Evolutionary conservation across 495 filamentous ascomycete genomes (phyloP), one percentile per base, ranked within the genome.

Genomic region (Talaromyces adpressus): DNA sequence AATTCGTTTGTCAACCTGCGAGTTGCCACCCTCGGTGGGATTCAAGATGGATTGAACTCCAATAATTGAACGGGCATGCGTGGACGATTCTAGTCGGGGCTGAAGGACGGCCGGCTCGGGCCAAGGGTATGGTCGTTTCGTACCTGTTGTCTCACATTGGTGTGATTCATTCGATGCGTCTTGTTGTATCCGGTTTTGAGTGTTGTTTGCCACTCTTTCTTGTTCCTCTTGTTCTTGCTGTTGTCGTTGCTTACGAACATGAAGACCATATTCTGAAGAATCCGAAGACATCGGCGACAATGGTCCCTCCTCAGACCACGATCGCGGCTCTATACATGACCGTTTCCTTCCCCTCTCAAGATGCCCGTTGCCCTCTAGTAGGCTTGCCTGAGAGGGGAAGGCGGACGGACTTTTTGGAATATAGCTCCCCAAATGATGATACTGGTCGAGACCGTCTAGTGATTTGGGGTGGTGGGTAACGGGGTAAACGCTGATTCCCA

Each of bases 1-100:
- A 22, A 47, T 32, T 20, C 62, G 14, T 22, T 57, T 77, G 67
- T 65, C 68, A 47, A 57, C 59, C 8, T 73, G 65, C 7, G 75
- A 70, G 27, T 52, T 32, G 18, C 45, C 27, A 29, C 60, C 47
- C 27, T 62, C 60, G 60, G 60, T 52, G 6, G 76, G 79, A 57
- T 84, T 84, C 66, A 84, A 66, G 57, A 84, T 77, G 41, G 79
- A 76, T 62, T 82, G 78, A 20, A 84, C 77, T 2, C 79, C 81
- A 64, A 82, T 78, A 63, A 82, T 78, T 22, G 80, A 71, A n/a
- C 81, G 76, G 22, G 75, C 71, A 39, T 74, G 71, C 14, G 27
- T 29, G 23, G 68, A 64, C 34, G 68, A 66, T 61, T 73, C 72
- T 68, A 75, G 58, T 49, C 73, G 77, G 34, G 74, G 77, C 62